Base-by-base conservation (phyloP, 148 eudicot species). In the Rhododendron ferrugineum region DNA sequence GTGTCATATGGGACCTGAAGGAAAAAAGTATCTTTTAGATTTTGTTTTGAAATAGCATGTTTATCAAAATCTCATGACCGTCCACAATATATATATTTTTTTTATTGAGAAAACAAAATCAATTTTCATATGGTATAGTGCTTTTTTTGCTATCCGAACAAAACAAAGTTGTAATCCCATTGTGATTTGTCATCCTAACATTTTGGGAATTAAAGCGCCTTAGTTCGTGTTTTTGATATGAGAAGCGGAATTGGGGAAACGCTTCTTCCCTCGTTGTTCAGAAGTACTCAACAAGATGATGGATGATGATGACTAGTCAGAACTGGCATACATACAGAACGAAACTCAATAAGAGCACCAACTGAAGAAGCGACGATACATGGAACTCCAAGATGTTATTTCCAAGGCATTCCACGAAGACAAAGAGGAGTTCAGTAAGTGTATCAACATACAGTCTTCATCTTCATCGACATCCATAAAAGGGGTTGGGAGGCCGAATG, bases 201-300 rank as follows among this genome's bases (percentile, higher is more conserved):
- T 50, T 50, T 7, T 54, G 47, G 14, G 5, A 77, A 42, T 37
- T 16, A n/a, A 44, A 77, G n/a, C 32, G 13, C 13, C 30, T 70
- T 42, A 26, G 20, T 54, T 54, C 4, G 60, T 54, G 54, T 79
- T 86, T n/a, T n/a, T n/a, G n/a, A 9, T 60, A 40, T 87, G 81
- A 47, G 54, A 91, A 96, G 98, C 94, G 91, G 94, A 93, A 88
- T 90, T 96, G 3, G 98, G 98, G 84, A 96, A 94, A 86, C 95
- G 93, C 44, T 94, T 88, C 89, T 96, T 96, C 85, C 98, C 98
- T 30, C 93, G 98, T 22, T 96, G 98, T 91, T 96, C 98, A 2
- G 88, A 88, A 28, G 96, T 92, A 47, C 92, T 96, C 3, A 91
- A 96, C 80, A 88, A 91, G 90, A 93, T 96, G 34, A 89, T 96